Evolutionary conservation across 2,329 filamentous ascomycete genomes (phyloP).

Genomic region (Grosmannia penicillata): DNA sequence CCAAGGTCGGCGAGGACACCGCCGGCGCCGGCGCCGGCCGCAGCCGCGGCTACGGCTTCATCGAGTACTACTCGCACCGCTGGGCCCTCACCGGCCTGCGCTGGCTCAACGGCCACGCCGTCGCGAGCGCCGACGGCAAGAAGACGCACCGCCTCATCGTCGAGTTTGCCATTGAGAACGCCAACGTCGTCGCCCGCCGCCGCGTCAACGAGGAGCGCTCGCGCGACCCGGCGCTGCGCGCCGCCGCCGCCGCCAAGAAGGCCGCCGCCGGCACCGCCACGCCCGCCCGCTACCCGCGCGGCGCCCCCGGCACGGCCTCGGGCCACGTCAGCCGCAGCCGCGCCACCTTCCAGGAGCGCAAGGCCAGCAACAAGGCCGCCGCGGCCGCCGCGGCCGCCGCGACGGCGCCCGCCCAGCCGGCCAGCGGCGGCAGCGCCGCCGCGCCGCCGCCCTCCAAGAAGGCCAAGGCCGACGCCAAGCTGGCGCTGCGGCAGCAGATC

Average conservation of each 20-base stretch:
- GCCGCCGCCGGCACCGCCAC: constrained; percentile 2
- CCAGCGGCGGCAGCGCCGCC: not conserved
- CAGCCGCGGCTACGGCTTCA: constrained; percentile 89
- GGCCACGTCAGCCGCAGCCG: no score
- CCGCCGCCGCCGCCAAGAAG: constrained; percentile 10
- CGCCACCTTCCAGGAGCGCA: no score
- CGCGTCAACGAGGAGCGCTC: constrained; percentile 41
- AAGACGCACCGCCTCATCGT: constrained; percentile 83
- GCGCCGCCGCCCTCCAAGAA: constrained; percentile 9
- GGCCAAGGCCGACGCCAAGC: constrained; percentile 17
- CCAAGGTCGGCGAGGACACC: constrained; percentile 59
- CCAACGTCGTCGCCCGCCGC: constrained; percentile 78
- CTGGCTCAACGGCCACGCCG: constrained; percentile 71
- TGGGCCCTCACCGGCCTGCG: constrained; percentile 89
- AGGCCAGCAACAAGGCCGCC: constrained; percentile 9
- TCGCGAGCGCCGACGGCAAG: constrained; percentile 42
- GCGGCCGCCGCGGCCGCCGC: constrained; percentile 3
- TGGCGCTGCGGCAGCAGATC: constrained; percentile 50
- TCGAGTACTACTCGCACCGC: constrained; percentile 89
- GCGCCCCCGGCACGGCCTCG: no score
- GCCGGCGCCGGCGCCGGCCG: constrained; percentile 37
- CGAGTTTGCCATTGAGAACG: constrained; percentile 97
- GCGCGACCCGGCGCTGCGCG: constrained; percentile 7
- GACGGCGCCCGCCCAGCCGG: constrained; percentile 7
- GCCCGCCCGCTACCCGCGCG: no score